Evolutionary conservation across 371 early-diverging fungal genomes (phyloP), one percentile per base, ranked within the genome.

Genomic region (Mucor sp.): DNA sequence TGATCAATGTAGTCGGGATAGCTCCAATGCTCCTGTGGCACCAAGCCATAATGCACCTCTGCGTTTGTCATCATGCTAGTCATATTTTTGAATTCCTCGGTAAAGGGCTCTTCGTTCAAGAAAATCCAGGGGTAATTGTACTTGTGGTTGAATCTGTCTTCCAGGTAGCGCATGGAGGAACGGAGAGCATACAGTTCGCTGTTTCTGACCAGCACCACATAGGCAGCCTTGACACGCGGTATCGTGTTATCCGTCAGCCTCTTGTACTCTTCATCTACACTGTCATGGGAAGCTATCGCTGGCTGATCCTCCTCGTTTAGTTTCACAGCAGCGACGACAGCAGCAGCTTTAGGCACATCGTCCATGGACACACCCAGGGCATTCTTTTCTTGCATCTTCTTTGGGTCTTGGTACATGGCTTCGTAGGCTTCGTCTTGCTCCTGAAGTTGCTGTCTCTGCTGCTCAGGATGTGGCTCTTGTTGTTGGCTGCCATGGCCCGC

Each of bases 81-180:
- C 66, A 68, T 19, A 12, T 76, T 72, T 70, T 89, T 91, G 73
- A 98, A 98, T 58, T 89, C 85, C 0, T 89, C 85, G 1, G 90
- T 87, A 67, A 97, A 98, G 0, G 93, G 92, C 33, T 84, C 81
- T 62, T 98, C 93, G 70, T 93, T 94, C 30, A 93, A 62, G 71
- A 92, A 91, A 32, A 98, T 93, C 81, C 95, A 98, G 4, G 97
- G 96, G 72, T 97, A 98, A 67, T 90, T 79, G 81, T 82, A 93
- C 33, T 62, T 67, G 21, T 79, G 84, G 69, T 98, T 98, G 77
- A 96, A 96, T 28, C 89, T 76, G 60, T 91, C 89, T 74, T 97
- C 96, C 33, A 96, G 82, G 72, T 91, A 86, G 12, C 77, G 80
- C 78, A 98, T 85, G 0, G 94, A 85, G 6, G 71, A 73, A 32